A percentile compares a stretch with the other conserved stretches of the same genome.
phyloP scores from a whole-genome alignment of 768 basidiomycete species.

The Rhizopogon sp. region DNA sequence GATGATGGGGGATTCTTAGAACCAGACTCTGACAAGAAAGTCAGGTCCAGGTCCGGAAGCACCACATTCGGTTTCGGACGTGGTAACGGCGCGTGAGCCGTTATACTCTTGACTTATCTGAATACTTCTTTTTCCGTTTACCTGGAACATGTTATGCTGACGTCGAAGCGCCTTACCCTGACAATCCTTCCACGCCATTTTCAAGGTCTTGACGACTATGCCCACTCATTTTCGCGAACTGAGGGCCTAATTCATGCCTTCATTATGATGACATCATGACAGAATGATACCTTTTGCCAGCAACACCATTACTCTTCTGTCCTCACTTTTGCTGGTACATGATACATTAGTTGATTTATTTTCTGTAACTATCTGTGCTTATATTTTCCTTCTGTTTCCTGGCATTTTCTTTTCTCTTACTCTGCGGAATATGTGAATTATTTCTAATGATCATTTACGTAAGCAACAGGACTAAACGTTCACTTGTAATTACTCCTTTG shows the following conservation, averaged over 20 bases:
- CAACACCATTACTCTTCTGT: neutral
- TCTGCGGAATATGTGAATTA: constrained; percentile 5
- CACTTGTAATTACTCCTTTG: neutral
- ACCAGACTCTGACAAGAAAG: constrained; percentile 13
- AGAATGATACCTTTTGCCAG: constrained; percentile 4
- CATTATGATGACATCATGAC: constrained; percentile 24
- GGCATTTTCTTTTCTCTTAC: neutral
- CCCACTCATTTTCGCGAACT: constrained; percentile 4
- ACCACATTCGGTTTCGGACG: constrained; percentile 15
- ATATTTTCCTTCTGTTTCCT: neutral
- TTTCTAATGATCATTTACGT: constrained; percentile 2
- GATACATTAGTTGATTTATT: constrained; percentile 3
- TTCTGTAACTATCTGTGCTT: neutral
- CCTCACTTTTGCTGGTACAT: constrained; percentile 1
- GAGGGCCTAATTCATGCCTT: constrained; percentile 11
- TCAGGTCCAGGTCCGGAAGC: constrained; percentile 25
- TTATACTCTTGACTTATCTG: constrained; percentile 5
- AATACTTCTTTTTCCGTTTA: too few relatives aligned
- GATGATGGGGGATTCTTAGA: constrained; percentile 12
- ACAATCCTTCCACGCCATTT: constrained; percentile 4
- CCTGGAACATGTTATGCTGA: neutral
- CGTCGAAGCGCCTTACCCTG: constrained; percentile 7
- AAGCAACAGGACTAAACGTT: neutral
- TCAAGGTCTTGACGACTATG: constrained; percentile 19
- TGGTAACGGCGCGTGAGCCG: constrained; percentile 3